A percentile compares a stretch with the other conserved stretches of the same genome.
Evolutionary conservation across 83 land plant species (phyloP).

Genomic region (Isoetes engelmannii): DNA sequence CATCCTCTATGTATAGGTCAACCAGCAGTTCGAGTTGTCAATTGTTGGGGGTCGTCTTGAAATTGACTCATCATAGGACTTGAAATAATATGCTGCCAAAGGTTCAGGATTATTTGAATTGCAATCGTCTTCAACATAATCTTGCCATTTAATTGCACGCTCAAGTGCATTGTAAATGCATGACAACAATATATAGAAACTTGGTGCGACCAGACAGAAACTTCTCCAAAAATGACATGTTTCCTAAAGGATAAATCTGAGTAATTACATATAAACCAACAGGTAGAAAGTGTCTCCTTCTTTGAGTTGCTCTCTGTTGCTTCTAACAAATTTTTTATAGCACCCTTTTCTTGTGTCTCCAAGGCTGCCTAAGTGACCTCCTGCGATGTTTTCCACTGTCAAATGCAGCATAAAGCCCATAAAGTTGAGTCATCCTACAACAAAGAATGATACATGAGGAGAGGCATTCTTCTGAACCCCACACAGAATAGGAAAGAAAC

Average conservation of each 20-base stretch:
- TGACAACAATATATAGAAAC: not conserved
- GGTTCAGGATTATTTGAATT: slow-evolving; percentile 11
- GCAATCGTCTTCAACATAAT: slow-evolving; percentile 28
- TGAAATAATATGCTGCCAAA: slow-evolving; percentile 6
- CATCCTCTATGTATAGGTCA: slow-evolving; percentile 11
- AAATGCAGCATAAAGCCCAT: too few species aligned
- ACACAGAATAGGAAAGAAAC: too few species aligned
- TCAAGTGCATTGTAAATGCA: not conserved
- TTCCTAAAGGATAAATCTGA: not conserved
- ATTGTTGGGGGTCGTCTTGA: slow-evolving; percentile 26
- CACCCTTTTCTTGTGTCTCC: slow-evolving; percentile 15
- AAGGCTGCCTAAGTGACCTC: too few species aligned
- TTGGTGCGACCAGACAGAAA: not conserved
- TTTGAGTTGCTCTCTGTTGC: slow-evolving; percentile 18
- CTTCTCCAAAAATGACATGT: not conserved
- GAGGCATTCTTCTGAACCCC: too few species aligned
- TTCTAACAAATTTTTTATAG: slow-evolving; percentile 7
- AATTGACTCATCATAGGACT: slow-evolving; percentile 4
- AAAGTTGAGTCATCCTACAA: too few species aligned
- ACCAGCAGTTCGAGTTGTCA: slow-evolving; percentile 45
- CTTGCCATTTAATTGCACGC: slow-evolving; percentile 30
- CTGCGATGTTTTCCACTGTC: too few species aligned
- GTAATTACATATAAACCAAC: slow-evolving; percentile 10
- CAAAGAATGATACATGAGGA: too few species aligned
- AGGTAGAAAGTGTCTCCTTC: slow-evolving; percentile 24